A percentile compares a stretch with the other conserved stretches of the same genome.
phyloP scores from a whole-genome alignment of 176 grass and related monocot species.

The Zizania latifolia region DNA sequence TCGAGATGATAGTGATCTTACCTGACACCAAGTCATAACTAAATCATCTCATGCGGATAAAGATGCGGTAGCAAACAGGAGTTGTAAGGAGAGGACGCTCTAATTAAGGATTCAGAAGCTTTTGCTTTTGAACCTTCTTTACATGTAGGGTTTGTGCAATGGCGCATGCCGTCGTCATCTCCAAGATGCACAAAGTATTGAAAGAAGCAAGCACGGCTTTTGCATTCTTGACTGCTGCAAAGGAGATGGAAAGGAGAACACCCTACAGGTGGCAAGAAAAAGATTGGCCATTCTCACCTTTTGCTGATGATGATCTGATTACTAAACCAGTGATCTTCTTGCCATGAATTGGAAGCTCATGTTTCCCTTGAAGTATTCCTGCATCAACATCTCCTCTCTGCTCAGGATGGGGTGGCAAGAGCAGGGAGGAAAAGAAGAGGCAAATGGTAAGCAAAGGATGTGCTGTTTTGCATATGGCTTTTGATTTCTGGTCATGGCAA shows the following conservation, averaged over 20 bases:
- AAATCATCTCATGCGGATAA: constrained; percentile 22
- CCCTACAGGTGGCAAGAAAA: constrained; percentile 12
- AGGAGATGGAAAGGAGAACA: not conserved
- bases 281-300: constrained; percentile 21
- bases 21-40: constrained; percentile 6
- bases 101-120: constrained; percentile 34
- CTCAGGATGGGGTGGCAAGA: not conserved
- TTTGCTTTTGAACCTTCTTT: constrained; percentile 53
- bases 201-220: constrained; percentile 28
- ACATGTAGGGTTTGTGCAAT: constrained; percentile 16
- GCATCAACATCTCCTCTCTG: not conserved
- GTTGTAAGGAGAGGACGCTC: not conserved
- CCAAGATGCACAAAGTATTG: constrained; percentile 12
- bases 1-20: constrained; percentile 24
- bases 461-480: not conserved
- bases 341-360: constrained; percentile 7
- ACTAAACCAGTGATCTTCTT: constrained; percentile 20
- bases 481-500: constrained; percentile 16
- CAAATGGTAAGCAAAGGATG: not conserved
- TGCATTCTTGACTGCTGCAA: constrained; percentile 16
- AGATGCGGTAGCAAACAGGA: constrained; percentile 18
- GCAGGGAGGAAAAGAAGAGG: not conserved
- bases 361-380: not conserved
- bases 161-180: not conserved
- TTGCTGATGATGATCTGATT: constrained; percentile 29